phyloP scores from a whole-genome alignment of 345 rosid genomes.

The Camelina sativa region DNA sequence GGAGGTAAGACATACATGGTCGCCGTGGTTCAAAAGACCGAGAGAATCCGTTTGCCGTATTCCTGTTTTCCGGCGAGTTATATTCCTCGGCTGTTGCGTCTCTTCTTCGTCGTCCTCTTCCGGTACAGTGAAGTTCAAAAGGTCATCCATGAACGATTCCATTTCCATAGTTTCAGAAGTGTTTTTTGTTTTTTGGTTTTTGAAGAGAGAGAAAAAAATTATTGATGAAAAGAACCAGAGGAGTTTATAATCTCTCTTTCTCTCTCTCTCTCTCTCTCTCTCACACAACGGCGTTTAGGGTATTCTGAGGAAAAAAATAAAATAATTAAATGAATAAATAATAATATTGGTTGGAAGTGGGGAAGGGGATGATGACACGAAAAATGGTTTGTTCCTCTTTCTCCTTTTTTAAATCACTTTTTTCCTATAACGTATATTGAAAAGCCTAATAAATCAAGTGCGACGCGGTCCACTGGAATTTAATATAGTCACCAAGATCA shows the following conservation, averaged over 20 bases:
- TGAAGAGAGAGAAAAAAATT: slow-evolving; percentile 38
- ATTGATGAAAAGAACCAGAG: slow-evolving; percentile 26
- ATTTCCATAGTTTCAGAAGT: slow-evolving; percentile 26
- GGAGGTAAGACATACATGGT: slow-evolving; percentile 31
- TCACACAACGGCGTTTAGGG: slow-evolving; percentile 45
- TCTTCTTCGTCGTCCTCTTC: slow-evolving; percentile 25
- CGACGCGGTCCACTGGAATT: background rate
- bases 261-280: slow-evolving; percentile 15
- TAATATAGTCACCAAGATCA: slow-evolving; percentile 20
- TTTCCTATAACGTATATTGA: slow-evolving; percentile 41
- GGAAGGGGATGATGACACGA: slow-evolving; percentile 41
- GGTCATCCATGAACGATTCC: slow-evolving; percentile 48
- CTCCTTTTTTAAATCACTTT: slow-evolving; percentile 24
- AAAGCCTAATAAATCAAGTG: background rate
- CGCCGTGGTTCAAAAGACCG: slow-evolving; percentile 34
- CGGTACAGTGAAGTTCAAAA: slow-evolving; percentile 45
- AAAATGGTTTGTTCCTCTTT: slow-evolving; percentile 27
- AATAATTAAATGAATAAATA: background rate
- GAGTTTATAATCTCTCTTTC: slow-evolving; percentile 37
- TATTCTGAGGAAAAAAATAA: background rate
- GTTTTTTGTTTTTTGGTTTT: no score
- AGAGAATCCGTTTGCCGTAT: slow-evolving; percentile 42
- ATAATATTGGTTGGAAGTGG: slow-evolving; percentile 46
- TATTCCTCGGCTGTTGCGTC: slow-evolving; percentile 24
- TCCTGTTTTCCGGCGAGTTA: slow-evolving; percentile 39